Base-by-base conservation (phyloP, 371 early-diverging fungal species). In the Saksenaea vasiformis region DNA sequence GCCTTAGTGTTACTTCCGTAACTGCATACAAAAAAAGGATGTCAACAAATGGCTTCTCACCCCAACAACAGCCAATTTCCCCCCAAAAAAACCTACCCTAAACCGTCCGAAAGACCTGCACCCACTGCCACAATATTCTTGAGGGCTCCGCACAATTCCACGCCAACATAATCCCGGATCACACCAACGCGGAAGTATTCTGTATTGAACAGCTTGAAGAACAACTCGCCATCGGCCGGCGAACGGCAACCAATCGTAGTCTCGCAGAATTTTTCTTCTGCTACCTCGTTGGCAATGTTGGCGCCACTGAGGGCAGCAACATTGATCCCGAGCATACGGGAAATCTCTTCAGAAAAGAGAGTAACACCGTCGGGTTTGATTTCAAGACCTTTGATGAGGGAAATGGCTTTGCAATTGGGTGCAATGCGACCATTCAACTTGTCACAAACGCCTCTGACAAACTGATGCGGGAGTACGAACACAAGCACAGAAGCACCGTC, bases 221-320 rank as follows among this genome's bases (percentile, higher is more conserved):
- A 92, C 37, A 93, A 68, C 24, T 91, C 83, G 19, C 93, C 98
- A 71, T 95, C 90, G 26, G 80, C 81, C 19, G 58, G 61, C 39
- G 85, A 78, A 22, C 73, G 68, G 74, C 91, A 96, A 26, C 96
- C 98, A 60, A 98, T 90, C 0, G 99, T 99, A 0, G 95, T 90
- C 78, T 99, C 99, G 76, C 94, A 95, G 69, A 98, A 95, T 65
- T 92, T 79, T 60, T 95, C 96, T 67, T 85, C 79, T 0, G 99
- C 98, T n/a, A 99, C 95, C 71, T 99, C 99, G 62, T 85, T 87
- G 26, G 99, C 99, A 76, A 99, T 98, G 79, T 99, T 99, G 54
- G 99, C 99, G 38, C 99, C 99, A 87, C 94, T 95, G 39, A 99
- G 76, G 17, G 94, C 94, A 41, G 90, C 86, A 17, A 94, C 89